Base-by-base conservation (phyloP, 164 flowering plant genomes). In the Kalanchoe fedtschenkoi region DNA sequence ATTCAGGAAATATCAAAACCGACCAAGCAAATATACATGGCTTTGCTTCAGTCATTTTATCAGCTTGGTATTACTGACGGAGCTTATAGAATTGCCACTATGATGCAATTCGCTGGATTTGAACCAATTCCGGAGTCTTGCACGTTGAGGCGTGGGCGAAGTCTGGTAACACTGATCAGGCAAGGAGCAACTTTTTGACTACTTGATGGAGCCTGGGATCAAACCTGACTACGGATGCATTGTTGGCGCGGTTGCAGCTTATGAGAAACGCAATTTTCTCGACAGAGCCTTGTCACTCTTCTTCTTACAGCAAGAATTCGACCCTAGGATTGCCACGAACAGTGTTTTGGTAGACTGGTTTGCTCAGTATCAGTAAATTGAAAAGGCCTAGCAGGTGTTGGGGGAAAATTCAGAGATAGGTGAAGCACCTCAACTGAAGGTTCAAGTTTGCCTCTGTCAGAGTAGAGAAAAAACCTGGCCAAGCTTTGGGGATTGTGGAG, bases 291-390 rank as follows among this genome's bases (percentile, higher is more conserved):
- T 87, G 65, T 34, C 72, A 35, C 80, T 95, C 58, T 75, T 95
- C 57, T 37, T 89, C 68, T 62, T 80, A 63, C 93, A 84, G 63
- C 84, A 80, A 63, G 96, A 95, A 15, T 80, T 84, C 56, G 77
- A 84, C 70, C 89, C 82, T 29, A 97, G 99, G 8, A 69, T 77
- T 58, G 71, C 72, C 22, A 90, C 97, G 16, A 83, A 85, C 66
- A 38, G 82, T 8, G 93, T 83, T 66, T 72, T 95, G 63, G 74
- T 95, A 30, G 96, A 84, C 66, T 95, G 99, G 99, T 64, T 95
- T 17, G 71, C 76, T n/a, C 76, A 79, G 65, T 57, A 89, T 72
- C 81, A 71, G 70, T 76, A 91, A 35, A 72, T 88, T 67, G 87
- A 84, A 46, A 97, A 91, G 76, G 87, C 78, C 9, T 96, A 91